These are phyloP conservation scores for Chrysoporthe deuterocubensis DNA, from an alignment of 2,329 filamentous ascomycete species.

Conservation along the genomic window DNA sequence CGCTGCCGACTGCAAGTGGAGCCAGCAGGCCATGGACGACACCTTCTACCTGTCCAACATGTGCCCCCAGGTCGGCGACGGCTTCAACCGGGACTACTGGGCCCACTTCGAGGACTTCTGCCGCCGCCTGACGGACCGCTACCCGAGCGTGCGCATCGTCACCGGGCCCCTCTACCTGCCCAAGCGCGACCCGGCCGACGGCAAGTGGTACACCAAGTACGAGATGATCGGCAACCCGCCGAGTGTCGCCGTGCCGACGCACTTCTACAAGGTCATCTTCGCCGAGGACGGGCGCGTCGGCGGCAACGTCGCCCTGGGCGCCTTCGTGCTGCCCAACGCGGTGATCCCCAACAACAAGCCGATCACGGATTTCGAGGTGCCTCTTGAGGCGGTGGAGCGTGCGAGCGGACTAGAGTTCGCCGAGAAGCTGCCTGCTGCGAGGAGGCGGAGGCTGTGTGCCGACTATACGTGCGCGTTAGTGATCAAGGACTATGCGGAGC, in stretches of 20 bases:
- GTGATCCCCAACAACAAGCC: slow-evolving; percentile 86
- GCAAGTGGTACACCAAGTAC: slow-evolving; percentile 94
- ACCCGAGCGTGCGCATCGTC: slow-evolving; percentile 87
- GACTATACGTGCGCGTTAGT: slow-evolving; percentile 84
- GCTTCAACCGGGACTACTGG: slow-evolving; percentile 99
- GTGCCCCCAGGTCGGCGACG: slow-evolving; percentile 97
- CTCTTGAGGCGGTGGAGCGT: slow-evolving; percentile 87
- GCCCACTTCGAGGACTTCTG: slow-evolving; percentile 98
- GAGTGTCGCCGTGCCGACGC: slow-evolving; percentile 93
- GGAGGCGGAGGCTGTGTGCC: slow-evolving; percentile 80
- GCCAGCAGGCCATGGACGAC: slow-evolving; percentile 89
- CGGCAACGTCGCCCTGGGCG: slow-evolving; percentile 84
- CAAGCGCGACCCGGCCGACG: slow-evolving; percentile 76
- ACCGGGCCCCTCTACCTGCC: slow-evolving; percentile 95
- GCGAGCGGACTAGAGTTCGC: slow-evolving; percentile 93
- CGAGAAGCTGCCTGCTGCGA: slow-evolving; percentile 71
- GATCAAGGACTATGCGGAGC: slow-evolving; percentile 75
- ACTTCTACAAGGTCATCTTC: slow-evolving; percentile 99
- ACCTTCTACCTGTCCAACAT: slow-evolving; percentile 95
- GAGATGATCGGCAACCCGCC: slow-evolving; percentile 95
- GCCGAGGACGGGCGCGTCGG: slow-evolving; percentile 76
- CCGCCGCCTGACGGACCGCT: slow-evolving; percentile 75
- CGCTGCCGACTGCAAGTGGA: slow-evolving; percentile 95
- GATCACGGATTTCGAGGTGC: slow-evolving; percentile 90
- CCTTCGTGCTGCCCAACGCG: slow-evolving; percentile 94